Base-by-base conservation (phyloP, 2,329 filamentous ascomycete genomes). In the Metarhizium robertsii region DNA sequence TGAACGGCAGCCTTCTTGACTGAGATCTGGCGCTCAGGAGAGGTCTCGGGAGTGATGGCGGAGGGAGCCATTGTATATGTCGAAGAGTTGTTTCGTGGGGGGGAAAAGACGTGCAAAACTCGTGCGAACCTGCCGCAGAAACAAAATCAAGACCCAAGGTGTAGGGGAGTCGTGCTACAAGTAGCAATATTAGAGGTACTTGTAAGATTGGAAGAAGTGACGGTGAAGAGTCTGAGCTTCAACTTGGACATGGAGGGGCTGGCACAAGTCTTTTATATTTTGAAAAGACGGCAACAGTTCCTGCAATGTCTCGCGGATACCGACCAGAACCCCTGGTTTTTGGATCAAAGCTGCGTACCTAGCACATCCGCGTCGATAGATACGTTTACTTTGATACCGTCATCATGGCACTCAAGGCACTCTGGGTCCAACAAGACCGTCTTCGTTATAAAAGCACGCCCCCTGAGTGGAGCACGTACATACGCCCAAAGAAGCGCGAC, bases 31-130 rank as follows among this genome's bases (percentile, higher is more conserved):
- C 67, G 65, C 64, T 66, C 67, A 55, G 68, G 66, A 42, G 66
- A 68, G 53, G 63, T 60, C 59, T 69, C 66, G 36, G 68, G 67
- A 49, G 66, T 63, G 63, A 70, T 67, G 55, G 69, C 69, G 50
- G 65, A 67, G 62, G 69, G 69, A 59, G 68, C 67, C 69, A 71
- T 71, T 57, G 55, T 64, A 63, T 61, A 36, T 13, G 11, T 36
- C 20, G 45, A 29, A 13, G 14, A 25, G 3, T 10, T 45, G 18
- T 10, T 13, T n/a, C 6, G 29, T 36, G 32, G 16, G 32, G 10
- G 30, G 38, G 5, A 42, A 34, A 36, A 36, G 30, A 30, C 13
- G 45, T 30, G 45, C 30, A n/a, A 5, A 30, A 14, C 32, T 29
- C 10, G 20, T 29, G 25, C 43, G n/a, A 50, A 30, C 53, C 40